A percentile compares a stretch with the other conserved stretches of the same genome.
phyloP scores from a whole-genome alignment of 345 rosid genomes.

The Litchi chinensis region DNA sequence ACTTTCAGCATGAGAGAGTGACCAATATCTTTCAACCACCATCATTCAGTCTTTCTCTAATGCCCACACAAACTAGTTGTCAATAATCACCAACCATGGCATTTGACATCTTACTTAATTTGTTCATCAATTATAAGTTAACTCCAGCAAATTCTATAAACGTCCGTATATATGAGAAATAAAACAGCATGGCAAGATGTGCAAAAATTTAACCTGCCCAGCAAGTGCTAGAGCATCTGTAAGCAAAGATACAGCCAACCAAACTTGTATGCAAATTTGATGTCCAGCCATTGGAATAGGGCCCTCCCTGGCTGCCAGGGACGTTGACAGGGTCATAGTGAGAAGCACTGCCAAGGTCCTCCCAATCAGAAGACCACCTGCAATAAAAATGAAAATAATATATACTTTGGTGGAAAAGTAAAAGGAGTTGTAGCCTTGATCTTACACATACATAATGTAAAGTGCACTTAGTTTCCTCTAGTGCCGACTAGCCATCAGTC shows the following conservation, averaged over 20 bases:
- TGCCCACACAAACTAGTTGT: no score
- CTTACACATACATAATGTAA: background rate
- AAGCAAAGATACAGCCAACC: constrained; percentile 91
- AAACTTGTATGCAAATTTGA: constrained; percentile 85
- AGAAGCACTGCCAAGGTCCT: constrained; percentile 82
- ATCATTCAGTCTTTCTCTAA: background rate
- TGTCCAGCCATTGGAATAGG: constrained; percentile 91
- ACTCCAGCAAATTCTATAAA: background rate
- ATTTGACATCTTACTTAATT: background rate
- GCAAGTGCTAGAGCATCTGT: constrained; percentile 96
- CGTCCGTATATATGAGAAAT: background rate
- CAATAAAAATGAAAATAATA: constrained; percentile 18
- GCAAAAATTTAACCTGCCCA: constrained; percentile 66
- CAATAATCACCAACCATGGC: no score
- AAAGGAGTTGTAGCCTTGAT: no score
- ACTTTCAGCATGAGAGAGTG: background rate
- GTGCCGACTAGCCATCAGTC: constrained; percentile 2
- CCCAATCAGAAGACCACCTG: constrained; percentile 92
- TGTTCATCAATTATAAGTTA: background rate
- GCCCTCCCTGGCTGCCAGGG: constrained; percentile 87
- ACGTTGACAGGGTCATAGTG: constrained; percentile 81
- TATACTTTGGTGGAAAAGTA: constrained; percentile 2
- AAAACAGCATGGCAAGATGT: background rate
- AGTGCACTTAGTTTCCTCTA: background rate
- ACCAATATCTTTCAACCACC: background rate